Evolutionary conservation across 352 stramenopile genomes (phyloP), one percentile per base, ranked within the genome.

Genomic region (Phytophthora pseudosyringae): DNA sequence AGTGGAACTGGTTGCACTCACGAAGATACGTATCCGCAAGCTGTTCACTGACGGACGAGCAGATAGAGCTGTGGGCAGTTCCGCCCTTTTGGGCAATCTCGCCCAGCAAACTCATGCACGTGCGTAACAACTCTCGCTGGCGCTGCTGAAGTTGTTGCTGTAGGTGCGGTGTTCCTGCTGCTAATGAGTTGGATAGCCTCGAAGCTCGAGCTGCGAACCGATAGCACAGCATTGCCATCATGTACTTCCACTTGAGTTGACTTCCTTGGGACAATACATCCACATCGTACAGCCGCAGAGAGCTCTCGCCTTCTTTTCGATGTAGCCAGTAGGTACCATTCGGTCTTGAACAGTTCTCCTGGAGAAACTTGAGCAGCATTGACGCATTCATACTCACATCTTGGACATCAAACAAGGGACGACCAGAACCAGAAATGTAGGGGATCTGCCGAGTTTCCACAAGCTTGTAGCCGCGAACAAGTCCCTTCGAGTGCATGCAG

Each of bases 221-320:
- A 64, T 94, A 94, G 68, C 88, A 95, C 13, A 95, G 68, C 88
- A 95, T 95, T 29, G 88, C 86, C 83, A 94, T 93, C 85, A 94
- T 94, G 61, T 95, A 95, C 75, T 95, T 95, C 88, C 88, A 95
- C 73, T 95, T 95, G 45, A 93, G 73, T 35, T 95, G 85, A 39
- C 89, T 91, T 49, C 86, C 86, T 53, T 93, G 78, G 0, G 88
- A 94, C 3, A 95, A 66, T 25, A 94, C 82, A 55, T 93, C 79
- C 1, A 95, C 84, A 35, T 95, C 88, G 45, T 95, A 95, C 21
- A 95, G 68, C 9, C 83, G 85, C 28, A 95, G 56, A 39, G 86
- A 89, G 35, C 70, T 87, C 50, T 94, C 85, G n/a, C 86, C 88
- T 70, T 92, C 75, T 40, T 88, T 90, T 9, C 88, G 78, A 69